Evolutionary conservation across 768 basidiomycete species (phyloP).

Genomic region (Collybiopsis luxurians): DNA sequence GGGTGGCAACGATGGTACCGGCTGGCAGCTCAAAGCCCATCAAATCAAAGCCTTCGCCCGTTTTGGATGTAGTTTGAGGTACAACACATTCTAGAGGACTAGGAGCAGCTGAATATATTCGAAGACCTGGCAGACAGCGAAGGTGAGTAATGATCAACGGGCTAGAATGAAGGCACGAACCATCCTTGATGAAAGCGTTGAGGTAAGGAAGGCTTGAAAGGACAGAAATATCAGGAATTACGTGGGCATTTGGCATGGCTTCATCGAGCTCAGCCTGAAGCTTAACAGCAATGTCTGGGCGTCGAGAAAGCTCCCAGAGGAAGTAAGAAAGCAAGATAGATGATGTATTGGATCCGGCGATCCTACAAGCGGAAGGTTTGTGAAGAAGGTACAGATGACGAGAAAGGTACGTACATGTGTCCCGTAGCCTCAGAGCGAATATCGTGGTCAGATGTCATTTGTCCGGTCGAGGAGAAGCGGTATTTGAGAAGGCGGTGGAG

Average conservation of each 20-base stretch:
- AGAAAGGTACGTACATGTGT: no score
- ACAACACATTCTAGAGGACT: conserved; percentile 83
- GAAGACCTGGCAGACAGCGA: conserved; percentile 46
- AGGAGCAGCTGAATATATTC: no score
- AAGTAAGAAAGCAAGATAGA: conserved; percentile 73
- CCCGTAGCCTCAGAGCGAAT: conserved; percentile 84
- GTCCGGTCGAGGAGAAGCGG: conserved; percentile 42
- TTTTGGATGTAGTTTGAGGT: conserved; percentile 53
- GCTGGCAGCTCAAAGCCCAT: conserved; percentile 79
- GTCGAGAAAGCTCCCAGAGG: conserved; percentile 78
- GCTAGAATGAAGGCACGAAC: conserved; percentile 31
- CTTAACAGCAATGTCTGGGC: no score
- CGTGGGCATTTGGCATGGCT: no score
- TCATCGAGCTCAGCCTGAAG: no score
- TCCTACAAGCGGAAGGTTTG: no score
- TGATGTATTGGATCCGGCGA: conserved; percentile 78
- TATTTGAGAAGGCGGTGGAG: conserved; percentile 67
- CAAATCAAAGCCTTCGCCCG: conserved; percentile 72
- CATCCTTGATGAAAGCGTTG: conserved; percentile 67
- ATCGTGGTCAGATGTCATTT: conserved; percentile 64
- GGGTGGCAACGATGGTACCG: conserved; percentile 75
- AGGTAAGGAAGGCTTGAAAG: no score
- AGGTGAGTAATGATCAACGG: background rate
- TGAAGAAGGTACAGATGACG: no score
- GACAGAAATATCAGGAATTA: no score